Percentiles rank a stretch among this genome's conserved stretches.
Conservation (phyloP, 208 protist species). For the Acanthamoeba polyphaga region DNA sequence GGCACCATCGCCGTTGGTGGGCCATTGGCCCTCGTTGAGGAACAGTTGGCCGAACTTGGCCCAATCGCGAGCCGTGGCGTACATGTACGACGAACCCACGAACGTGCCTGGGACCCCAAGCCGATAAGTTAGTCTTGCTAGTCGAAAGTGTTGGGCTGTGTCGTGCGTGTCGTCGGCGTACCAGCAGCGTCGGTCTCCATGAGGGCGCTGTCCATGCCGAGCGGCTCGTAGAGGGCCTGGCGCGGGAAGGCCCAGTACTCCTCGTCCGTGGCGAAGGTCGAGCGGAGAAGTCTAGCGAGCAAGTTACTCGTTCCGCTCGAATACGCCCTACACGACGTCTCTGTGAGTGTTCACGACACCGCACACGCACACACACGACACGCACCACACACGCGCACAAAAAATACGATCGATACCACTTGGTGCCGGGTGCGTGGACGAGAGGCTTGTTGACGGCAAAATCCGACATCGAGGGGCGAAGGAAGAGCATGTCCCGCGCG, state of each 20-base stretch:
- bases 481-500: slow-evolving; percentile 26
- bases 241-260: slow-evolving; percentile 8
- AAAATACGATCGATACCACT: background rate
- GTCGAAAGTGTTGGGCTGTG: background rate
- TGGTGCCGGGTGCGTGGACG: background rate
- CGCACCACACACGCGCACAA: too few species aligned
- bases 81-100: slow-evolving; percentile 17
- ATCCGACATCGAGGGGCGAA: slow-evolving; percentile 9
- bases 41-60: slow-evolving; percentile 26
- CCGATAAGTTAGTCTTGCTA: too few species aligned
- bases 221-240: background rate
- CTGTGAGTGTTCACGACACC: background rate
- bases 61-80: slow-evolving; percentile 10
- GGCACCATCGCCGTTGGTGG: background rate
- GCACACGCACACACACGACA: too few species aligned
- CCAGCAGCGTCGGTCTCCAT: slow-evolving; percentile 7
- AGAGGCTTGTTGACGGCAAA: background rate
- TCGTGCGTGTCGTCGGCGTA: background rate
- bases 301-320: slow-evolving; percentile 14
- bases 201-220: slow-evolving; percentile 11
- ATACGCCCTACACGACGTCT: background rate
- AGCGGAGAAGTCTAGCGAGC: background rate
- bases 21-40: slow-evolving; percentile 21
- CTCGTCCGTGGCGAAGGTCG: background rate
- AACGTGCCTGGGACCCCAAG: background rate